These are phyloP conservation scores for Boechera retrofracta DNA, from an alignment of 345 rosid species.

Conservation along the genomic window DNA sequence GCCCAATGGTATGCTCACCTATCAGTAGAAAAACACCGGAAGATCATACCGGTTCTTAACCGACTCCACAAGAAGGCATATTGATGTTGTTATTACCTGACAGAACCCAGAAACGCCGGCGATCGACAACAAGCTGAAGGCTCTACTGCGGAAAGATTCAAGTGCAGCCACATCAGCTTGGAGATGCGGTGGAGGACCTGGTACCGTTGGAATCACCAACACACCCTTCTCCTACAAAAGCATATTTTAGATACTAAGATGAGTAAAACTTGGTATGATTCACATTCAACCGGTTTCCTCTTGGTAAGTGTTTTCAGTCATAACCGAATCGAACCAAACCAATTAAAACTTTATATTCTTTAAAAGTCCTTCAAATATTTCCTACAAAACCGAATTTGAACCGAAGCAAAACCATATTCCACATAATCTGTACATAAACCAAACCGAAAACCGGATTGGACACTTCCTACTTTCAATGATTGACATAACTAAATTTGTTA, in stretches of 20 bases:
- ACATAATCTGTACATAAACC: neutral
- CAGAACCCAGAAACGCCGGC: constrained; percentile 84
- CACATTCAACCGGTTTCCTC: too few relatives aligned
- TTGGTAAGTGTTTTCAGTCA: too few relatives aligned
- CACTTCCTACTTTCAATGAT: neutral
- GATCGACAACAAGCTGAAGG: constrained; percentile 62
- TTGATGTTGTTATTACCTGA: constrained; percentile 57
- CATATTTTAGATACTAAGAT: neutral
- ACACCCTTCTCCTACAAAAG: constrained; percentile 61
- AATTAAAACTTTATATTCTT: too few relatives aligned
- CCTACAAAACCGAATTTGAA: too few relatives aligned
- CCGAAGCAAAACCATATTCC: neutral
- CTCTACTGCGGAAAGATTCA: constrained; percentile 59
- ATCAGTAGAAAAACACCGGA: neutral
- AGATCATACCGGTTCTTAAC: constrained; percentile 15
- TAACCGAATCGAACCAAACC: too few relatives aligned
- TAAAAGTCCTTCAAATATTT: neutral
- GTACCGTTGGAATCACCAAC: constrained; percentile 80
- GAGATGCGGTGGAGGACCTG: constrained; percentile 82
- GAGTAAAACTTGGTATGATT: too few relatives aligned
- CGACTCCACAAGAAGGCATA: neutral
- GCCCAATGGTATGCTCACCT: constrained; percentile 85
- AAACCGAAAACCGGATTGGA: neutral
- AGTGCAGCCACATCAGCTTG: constrained; percentile 57
- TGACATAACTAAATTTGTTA: neutral